Base-by-base conservation (phyloP, 345 rosid genomes). In the Populus pruinosa region DNA sequence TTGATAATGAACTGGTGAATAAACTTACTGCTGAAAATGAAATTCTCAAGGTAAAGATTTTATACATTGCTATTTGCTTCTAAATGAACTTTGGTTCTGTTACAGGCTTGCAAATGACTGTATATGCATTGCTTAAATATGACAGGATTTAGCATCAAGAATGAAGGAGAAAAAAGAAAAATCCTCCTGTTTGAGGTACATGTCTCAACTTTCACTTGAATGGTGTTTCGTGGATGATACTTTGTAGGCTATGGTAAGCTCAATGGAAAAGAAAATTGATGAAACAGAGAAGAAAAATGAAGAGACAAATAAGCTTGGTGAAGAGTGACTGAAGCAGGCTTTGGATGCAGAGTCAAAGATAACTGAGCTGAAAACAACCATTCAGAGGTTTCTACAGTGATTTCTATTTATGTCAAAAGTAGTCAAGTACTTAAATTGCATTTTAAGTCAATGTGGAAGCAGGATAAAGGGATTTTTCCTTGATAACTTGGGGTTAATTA, bases 291-390 rank as follows among this genome's bases (percentile, higher is more conserved):
- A 85, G 72, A 92, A 88, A 82, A 90, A 85, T 80, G 93, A 88
- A 75, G 95, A 90, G 86, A 92, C 97, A 0, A 86, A 69, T 82
- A 93, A 75, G 77, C 78, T 91, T 38, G 92, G 99, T 78, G 97
- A 92, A 84, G 98, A 94, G 85, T 87, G 99, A 78, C 77, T 96
- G 79, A 90, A 89, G 85, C 99, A 92, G 88, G 95, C 97, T 53
- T 71, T 89, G 86, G 97, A 94, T 12, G 97, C 98, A 25, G 98
- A 94, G 82, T 88, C 97, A 44, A 96, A 91, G 84, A 85, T 94
- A 74, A 87, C 79, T 71, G 90, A 90, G 80, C 77, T 96, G 88
- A 94, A 96, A 86, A 91, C 90, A 64, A 86, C 88, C 73, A 91
- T 96, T 97, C 94, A 89, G 71, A 94, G 89, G 99, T 96, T 72